These are phyloP conservation scores for Amaranthus hypochondriacus DNA, from an alignment of 148 eudicot species.

Conservation along the genomic window DNA sequence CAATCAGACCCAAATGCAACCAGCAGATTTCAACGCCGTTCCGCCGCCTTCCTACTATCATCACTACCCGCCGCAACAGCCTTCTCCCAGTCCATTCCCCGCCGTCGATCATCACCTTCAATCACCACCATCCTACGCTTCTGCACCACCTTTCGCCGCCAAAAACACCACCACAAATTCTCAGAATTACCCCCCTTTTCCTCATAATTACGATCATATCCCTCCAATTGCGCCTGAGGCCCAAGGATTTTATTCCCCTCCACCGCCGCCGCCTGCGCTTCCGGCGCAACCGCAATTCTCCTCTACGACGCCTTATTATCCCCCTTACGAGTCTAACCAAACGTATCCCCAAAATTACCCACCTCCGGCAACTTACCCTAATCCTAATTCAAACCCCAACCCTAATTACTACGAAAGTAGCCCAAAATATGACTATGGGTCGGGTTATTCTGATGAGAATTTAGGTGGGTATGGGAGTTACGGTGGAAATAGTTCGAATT, in stretches of 20 bases:
- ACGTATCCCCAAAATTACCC: slow-evolving; percentile 8
- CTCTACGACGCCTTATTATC: slow-evolving; percentile 26
- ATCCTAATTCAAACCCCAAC: slow-evolving; percentile 29
- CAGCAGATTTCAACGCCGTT: slow-evolving; percentile 31
- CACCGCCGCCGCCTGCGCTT: slow-evolving; percentile 18
- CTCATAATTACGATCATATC: slow-evolving; percentile 36
- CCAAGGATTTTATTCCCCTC: slow-evolving; percentile 41
- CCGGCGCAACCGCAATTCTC: slow-evolving; percentile 14
- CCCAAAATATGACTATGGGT: slow-evolving; percentile 32
- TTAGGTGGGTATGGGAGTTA: slow-evolving; percentile 29
- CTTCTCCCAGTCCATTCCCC: slow-evolving; percentile 16
- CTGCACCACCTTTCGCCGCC: slow-evolving; percentile 70
- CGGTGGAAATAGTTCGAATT: slow-evolving; percentile 33
- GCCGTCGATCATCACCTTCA: slow-evolving; percentile 17
- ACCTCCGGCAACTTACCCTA: slow-evolving; percentile 15
- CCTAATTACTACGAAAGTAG: slow-evolving; percentile 23
- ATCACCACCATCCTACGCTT: slow-evolving; percentile 44
- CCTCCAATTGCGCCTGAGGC: slow-evolving; percentile 19
- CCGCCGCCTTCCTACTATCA: slow-evolving; percentile 17
- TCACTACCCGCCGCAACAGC: slow-evolving; percentile 17
- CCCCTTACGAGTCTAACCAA: slow-evolving; percentile 43
- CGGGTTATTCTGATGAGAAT: slow-evolving; percentile 36
- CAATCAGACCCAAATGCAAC: slow-evolving; percentile 39
- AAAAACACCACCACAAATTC: slow-evolving; percentile 27
- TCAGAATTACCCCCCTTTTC: slow-evolving; percentile 36